Base-by-base conservation (phyloP, 352 stramenopile genomes). In the Globisporangium okanoganense region DNA sequence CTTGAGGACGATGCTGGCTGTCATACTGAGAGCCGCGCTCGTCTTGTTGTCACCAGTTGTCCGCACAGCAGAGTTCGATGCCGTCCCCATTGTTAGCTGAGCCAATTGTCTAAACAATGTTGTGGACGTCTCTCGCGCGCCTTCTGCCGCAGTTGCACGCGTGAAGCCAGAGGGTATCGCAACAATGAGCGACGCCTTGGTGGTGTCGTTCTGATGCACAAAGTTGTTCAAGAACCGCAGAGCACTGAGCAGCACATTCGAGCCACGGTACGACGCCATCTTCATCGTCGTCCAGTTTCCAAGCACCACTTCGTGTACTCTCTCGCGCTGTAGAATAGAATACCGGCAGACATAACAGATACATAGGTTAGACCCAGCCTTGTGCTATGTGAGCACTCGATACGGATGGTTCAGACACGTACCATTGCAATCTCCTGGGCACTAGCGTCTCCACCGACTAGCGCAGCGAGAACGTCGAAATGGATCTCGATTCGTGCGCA, bases 221-320 rank as follows among this genome's bases (percentile, higher is more conserved):
- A 77, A 82, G 38, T 86, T 91, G 13, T 67, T 70, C 25, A 87
- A 24, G 13, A 88, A 70, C 9, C 69, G 68, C 25, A 89, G 56
- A 9, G 72, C 68, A 43, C 49, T 70, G n/a, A 81, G 29, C 41
- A 90, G 55, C 20, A 88, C 44, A 3, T 50, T 33, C 20, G 78
- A 87, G 18, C 70, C 71, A 31, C 76, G 71, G 20, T 64, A 52
- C 49, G 75, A 60, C n/a, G 79, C 79, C 55, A 72, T 66, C 31
- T 68, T 71, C 67, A 91, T 79, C 20, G 75, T 55, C 24, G 53
- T 82, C 82, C 82, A 91, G 54, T 91, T 88, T 7, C 62, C 61
- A 6, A 82, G 13, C 22, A 91, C 50, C 2, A 79, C 59, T 20
- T 35, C 44, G 0, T 75, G 65, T 20, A 88, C 66, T 7, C 65